phyloP scores from a whole-genome alignment of 495 filamentous ascomycete genomes.

The Neurospora sp. region DNA sequence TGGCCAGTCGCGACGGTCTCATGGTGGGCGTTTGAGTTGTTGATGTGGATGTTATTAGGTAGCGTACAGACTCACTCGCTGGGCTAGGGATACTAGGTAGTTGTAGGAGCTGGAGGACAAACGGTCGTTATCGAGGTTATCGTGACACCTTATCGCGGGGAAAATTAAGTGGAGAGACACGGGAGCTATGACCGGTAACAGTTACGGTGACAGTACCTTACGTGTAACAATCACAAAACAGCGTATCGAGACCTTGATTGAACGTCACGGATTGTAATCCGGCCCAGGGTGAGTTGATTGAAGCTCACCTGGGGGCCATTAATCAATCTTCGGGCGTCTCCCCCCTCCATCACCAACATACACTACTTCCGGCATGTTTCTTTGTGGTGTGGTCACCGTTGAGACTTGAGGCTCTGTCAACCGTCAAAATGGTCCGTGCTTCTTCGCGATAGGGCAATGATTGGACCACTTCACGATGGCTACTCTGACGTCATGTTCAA shows the following conservation, averaged over 20 bases:
- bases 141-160: background rate
- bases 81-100: background rate
- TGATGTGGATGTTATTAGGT: background rate
- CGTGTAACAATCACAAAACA: background rate
- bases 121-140: background rate
- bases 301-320: too few species aligned
- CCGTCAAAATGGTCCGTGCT: too few species aligned
- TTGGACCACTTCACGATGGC: background rate
- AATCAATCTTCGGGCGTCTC: too few species aligned
- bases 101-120: background rate
- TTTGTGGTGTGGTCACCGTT: too few species aligned
- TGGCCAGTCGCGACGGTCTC: slow-evolving; percentile 7
- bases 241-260: background rate
- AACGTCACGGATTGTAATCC: background rate
- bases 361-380: too few species aligned
- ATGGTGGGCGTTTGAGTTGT: slow-evolving; percentile 8
- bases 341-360: too few species aligned
- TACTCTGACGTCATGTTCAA: background rate
- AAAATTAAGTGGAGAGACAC: background rate
- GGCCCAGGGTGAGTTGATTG: too few species aligned
- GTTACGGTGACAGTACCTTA: background rate
- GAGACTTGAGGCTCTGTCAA: too few species aligned
- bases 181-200: background rate
- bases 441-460: background rate
- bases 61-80: background rate